These are phyloP conservation scores for Mycotypha africana DNA, from an alignment of 371 early-diverging fungal species.

Conservation along the genomic window DNA sequence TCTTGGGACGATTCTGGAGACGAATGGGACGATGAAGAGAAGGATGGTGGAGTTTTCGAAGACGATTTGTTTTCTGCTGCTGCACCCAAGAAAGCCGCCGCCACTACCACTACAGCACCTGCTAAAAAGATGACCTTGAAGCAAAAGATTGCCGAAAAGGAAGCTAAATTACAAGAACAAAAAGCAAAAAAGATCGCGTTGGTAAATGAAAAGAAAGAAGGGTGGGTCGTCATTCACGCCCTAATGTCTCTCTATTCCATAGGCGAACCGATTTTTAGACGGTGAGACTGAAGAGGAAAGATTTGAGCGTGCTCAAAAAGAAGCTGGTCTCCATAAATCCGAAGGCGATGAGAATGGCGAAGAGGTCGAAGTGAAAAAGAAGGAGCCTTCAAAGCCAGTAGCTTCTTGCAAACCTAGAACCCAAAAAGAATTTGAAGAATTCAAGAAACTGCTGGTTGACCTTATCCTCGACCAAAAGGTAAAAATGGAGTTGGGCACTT, in stretches of 20 bases:
- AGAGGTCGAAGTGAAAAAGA: conserved; percentile 3
- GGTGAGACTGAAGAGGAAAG: conserved; percentile 69
- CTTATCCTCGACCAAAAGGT: conserved; percentile 70
- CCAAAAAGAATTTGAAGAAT: conserved; percentile 82
- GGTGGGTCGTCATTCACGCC: too few relatives aligned
- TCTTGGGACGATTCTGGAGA: conserved; percentile 72
- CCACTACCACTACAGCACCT: conserved; percentile 23
- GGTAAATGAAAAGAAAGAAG: conserved; percentile 29
- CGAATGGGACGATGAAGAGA: conserved; percentile 35
- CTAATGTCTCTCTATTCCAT: conserved; percentile 45
- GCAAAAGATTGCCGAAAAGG: conserved; percentile 73
- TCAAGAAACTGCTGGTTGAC: conserved; percentile 59
- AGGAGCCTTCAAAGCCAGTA: conserved; percentile 37
- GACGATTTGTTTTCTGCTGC: not conserved
- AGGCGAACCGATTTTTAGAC: conserved; percentile 28
- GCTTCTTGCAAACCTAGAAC: conserved; percentile 75
- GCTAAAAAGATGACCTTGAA: conserved; percentile 23
- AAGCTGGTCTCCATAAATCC: conserved; percentile 49
- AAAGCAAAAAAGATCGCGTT: conserved; percentile 40
- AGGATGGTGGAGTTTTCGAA: too few relatives aligned
- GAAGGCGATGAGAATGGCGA: conserved; percentile 48
- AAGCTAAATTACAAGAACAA: conserved; percentile 20
- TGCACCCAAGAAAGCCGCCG: conserved; percentile 15
- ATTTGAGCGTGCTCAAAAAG: conserved; percentile 51
- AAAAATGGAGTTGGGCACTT: conserved; percentile 1